Evolutionary conservation across 225 moss, liverwort and hornwort genomes (phyloP), one percentile per base, ranked within the genome.

Genomic region (Asterella californica): DNA sequence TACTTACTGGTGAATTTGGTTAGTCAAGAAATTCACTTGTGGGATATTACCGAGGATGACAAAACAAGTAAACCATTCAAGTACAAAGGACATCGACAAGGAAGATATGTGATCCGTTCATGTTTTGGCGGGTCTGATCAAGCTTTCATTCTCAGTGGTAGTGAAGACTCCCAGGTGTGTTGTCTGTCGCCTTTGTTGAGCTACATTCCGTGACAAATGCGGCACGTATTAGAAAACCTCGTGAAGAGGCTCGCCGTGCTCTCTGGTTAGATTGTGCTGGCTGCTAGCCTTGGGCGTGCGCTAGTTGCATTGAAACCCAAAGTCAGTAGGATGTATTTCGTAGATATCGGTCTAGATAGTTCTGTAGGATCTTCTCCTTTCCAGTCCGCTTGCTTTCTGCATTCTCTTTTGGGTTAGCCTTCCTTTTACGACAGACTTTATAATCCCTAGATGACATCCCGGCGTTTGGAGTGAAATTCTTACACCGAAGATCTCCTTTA

Each of bases 101-200:
- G 85, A 67, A 92, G 93, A 76, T 95, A 90, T 81, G 97, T 99
- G 66, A 99, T 99, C 81, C 94, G 97, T 33, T 99, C 97, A 71
- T 99, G 97, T 88, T 94, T 99, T 78, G 94, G 97, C 77, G 97
- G 97, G 83, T 92, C 93, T 65, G 94, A 99, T 83, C 93, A 93
- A 87, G 94, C 94, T 71, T 99, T 94, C 84, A 99, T 99, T 85
- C 93, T 99, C 83, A 99, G 95, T 75, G 97, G 97, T 80, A 99
- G 97, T 91, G 97, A 99, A 92, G 97, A 99, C 78, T 99, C 97
- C 76, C 94, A 99, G 97, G 97, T 99, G 64, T 61, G 81, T 67
- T 52, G 9, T 30, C 36, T 47, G 0, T 42, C 15, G 10, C 48
- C 42, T 48, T 57, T 22, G 10, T 36, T 22, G 59, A 21, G 47